Base-by-base conservation (phyloP, 352 stramenopile species). In the Plasmopara halstedii region DNA sequence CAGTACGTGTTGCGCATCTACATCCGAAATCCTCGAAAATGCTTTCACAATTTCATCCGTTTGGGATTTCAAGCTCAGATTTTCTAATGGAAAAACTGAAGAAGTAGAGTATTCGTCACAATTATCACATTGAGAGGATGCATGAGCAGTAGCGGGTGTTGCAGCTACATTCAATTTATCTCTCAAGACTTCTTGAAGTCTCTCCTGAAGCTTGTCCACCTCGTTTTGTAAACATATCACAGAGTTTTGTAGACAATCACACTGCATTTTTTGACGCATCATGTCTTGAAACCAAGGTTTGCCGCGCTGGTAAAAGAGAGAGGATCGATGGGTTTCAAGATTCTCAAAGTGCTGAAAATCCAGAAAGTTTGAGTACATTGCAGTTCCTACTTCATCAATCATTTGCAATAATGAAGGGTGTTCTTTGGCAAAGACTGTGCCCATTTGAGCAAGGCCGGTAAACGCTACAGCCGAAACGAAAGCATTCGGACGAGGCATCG, bases 401-500 rank as follows among this genome's bases (percentile, higher is more conserved):
- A 73, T 33, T 7, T 65, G 53, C 13, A 18, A 18, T n/a, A 83
- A 53, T 38, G 85, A 80, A 8, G 64, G 72, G 33, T 80, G 67
- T 15, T 83, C 60, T 7, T 64, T 59, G 21, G 70, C 60, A 10
- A 84, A 46, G 19, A 59, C 63, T 13, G 46, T 19, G 0, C 59
- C 56, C 32, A 83, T 66, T 54, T 83, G 69, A 35, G 75, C 57
- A 6, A 86, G 57, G 11, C 62, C 70, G 0, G 56, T 67, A 31
- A 82, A 74, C 2, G 70, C 58, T 26, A 84, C 58, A 3, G 72
- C 58, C 8, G 72, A 67, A 15, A 82, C 26, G 49, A 87, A 83
- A 0, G 58, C 50, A 39, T 84, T 83, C 0, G 71, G 74, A 7
- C 61, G 61, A 7, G 69, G 52, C 71, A 73, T 82, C 18, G 62